Percentiles rank a stretch among this genome's conserved stretches.
Conservation (phyloP, 164 flowering plant species). For the Aristolochia contorta region DNA sequence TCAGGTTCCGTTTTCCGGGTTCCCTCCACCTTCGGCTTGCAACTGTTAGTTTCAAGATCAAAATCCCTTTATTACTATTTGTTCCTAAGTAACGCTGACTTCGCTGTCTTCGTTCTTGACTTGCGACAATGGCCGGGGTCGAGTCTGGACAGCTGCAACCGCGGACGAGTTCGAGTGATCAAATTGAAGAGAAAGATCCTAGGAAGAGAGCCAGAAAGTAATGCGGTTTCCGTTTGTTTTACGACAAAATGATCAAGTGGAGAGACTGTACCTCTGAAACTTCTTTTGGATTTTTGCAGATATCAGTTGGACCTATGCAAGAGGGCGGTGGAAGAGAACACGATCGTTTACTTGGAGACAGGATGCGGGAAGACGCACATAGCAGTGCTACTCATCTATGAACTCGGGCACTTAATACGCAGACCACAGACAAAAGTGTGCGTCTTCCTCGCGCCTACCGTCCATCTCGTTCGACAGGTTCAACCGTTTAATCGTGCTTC, state of each 20-base stretch:
- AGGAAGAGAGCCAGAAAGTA: constrained; percentile 27
- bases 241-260: background rate
- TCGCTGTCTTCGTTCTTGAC: no score
- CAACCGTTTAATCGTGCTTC: background rate
- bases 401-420: constrained; percentile 57
- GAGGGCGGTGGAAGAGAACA: constrained; percentile 71
- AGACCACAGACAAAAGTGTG: constrained; percentile 64
- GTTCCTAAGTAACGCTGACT: no score
- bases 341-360: constrained; percentile 78
- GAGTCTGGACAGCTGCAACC: no score
- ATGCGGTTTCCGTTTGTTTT: background rate
- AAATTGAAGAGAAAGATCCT: constrained; percentile 19
- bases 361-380: constrained; percentile 97
- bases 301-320: constrained; percentile 74
- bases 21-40: no score
- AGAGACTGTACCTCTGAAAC: background rate
- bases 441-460: constrained; percentile 86
- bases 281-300: constrained; percentile 21
- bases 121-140: no score
- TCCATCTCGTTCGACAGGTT: constrained; percentile 85
- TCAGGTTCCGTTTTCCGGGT: no score
- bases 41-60: no score
- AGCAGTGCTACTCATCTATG: constrained; percentile 71
- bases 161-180: background rate
- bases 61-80: no score